phyloP scores from a whole-genome alignment of 208 protist genomes.

The Strigomonas culicis region DNA sequence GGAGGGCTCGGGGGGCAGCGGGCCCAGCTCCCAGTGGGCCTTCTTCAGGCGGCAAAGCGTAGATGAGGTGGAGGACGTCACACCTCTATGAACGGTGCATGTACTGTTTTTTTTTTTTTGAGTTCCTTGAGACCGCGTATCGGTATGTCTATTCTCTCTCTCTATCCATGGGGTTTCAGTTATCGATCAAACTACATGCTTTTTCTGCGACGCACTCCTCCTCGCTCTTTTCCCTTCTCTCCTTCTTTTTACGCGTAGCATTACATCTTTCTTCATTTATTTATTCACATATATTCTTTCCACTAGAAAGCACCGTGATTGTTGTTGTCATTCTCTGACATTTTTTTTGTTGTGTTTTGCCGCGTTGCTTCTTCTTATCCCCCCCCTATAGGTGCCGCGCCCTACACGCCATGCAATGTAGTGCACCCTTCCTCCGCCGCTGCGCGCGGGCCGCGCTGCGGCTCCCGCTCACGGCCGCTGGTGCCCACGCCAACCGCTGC shows the following conservation, averaged over 20 bases:
- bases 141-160: not conserved
- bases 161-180: not conserved
- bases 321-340: not conserved
- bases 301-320: no score
- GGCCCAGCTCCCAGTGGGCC: not conserved
- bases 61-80: slow-evolving; percentile 58
- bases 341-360: slow-evolving; percentile 12
- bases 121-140: no score
- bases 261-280: not conserved
- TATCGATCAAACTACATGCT: no score
- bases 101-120: not conserved
- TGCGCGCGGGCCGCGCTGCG: not conserved
- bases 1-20: not conserved
- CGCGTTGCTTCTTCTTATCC: not conserved
- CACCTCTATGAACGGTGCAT: slow-evolving; percentile 21
- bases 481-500: no score
- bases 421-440: slow-evolving; percentile 2
- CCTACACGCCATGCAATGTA: no score
- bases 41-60: not conserved
- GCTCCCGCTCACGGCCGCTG: no score
- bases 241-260: not conserved
- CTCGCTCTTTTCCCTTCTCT: not conserved
- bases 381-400: no score
- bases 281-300: not conserved
- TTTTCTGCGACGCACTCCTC: no score